Evolutionary conservation across 148 eudicot species (phyloP).

Genomic region (Silene conica): DNA sequence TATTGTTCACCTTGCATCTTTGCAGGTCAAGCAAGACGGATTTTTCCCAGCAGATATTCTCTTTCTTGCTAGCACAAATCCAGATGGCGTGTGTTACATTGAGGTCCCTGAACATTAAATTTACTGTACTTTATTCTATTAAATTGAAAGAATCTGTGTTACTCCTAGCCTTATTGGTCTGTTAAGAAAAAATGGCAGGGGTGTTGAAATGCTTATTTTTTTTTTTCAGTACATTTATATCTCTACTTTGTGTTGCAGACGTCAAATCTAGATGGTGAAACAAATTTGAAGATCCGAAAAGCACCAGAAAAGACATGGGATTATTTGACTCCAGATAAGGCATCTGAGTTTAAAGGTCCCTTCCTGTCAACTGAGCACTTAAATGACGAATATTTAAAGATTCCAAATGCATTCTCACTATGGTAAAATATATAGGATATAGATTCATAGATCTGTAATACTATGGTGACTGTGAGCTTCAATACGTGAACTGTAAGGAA

Average conservation of each 20-base stretch:
- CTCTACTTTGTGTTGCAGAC: constrained; percentile 47
- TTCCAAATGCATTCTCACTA: background rate
- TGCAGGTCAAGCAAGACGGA: constrained; percentile 86
- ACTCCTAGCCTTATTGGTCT: background rate
- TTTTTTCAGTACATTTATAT: constrained; percentile 11
- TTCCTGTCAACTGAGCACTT: background rate
- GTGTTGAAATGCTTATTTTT: background rate
- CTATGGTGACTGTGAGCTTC: background rate
- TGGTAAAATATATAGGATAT: background rate
- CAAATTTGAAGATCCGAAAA: constrained; percentile 95
- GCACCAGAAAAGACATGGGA: constrained; percentile 98
- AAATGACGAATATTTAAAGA: background rate
- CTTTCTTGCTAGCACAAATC: constrained; percentile 88
- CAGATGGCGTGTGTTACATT: constrained; percentile 91
- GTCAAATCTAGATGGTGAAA: constrained; percentile 96
- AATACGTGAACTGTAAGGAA: background rate
- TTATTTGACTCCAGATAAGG: constrained; percentile 66
- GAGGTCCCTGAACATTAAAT: constrained; percentile 43
- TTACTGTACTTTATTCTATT: background rate
- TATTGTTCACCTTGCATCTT: constrained; percentile 4
- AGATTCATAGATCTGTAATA: background rate
- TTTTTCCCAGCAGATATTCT: constrained; percentile 91
- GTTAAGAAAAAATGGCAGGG: background rate
- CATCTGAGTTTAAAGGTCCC: constrained; percentile 77
- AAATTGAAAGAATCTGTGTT: background rate